Conservation (phyloP, 1,284 basidiomycete species). For the Volvariella volvacea region DNA sequence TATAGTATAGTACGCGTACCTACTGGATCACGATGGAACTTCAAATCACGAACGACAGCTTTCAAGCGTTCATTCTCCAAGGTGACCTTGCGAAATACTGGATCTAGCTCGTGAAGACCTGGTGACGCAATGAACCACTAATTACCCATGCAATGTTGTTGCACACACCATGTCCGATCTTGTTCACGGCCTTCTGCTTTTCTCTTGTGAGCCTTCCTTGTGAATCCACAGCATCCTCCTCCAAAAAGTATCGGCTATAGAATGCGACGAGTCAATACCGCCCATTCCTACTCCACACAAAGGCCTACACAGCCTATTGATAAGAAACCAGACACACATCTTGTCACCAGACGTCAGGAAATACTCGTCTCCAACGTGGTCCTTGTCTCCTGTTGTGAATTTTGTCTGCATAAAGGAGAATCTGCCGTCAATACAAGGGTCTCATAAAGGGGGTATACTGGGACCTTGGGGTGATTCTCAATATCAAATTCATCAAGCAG, state of each 20-base stretch:
- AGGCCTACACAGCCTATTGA: neutral
- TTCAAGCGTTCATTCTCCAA: slow-evolving; percentile 68
- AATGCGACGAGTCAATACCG: neutral
- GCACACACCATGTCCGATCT: slow-evolving; percentile 76
- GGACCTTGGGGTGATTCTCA: slow-evolving; percentile 75
- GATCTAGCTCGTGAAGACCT: slow-evolving; percentile 83
- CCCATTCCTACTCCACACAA: no score
- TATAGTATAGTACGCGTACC: slow-evolving; percentile 34
- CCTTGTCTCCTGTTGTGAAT: slow-evolving; percentile 75
- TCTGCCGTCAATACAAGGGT: neutral
- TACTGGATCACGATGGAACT: slow-evolving; percentile 77
- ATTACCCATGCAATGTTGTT: no score
- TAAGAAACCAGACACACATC: slow-evolving; percentile 37
- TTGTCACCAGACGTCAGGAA: slow-evolving; percentile 91
- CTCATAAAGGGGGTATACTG: slow-evolving; percentile 13
- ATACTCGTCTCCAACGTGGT: slow-evolving; percentile 87
- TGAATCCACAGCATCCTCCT: slow-evolving; percentile 69
- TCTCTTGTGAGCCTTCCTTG: slow-evolving; percentile 65
- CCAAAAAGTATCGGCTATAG: slow-evolving; percentile 71
- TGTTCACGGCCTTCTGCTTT: slow-evolving; percentile 76
- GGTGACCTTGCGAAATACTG: slow-evolving; percentile 72
- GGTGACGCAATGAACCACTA: slow-evolving; percentile 2
- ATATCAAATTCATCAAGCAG: slow-evolving; percentile 74
- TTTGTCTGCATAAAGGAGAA: slow-evolving; percentile 56
- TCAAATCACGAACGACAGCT: slow-evolving; percentile 65